Conservation (phyloP, 78 protist genomes). For the Chrysochromulina parva region DNA sequence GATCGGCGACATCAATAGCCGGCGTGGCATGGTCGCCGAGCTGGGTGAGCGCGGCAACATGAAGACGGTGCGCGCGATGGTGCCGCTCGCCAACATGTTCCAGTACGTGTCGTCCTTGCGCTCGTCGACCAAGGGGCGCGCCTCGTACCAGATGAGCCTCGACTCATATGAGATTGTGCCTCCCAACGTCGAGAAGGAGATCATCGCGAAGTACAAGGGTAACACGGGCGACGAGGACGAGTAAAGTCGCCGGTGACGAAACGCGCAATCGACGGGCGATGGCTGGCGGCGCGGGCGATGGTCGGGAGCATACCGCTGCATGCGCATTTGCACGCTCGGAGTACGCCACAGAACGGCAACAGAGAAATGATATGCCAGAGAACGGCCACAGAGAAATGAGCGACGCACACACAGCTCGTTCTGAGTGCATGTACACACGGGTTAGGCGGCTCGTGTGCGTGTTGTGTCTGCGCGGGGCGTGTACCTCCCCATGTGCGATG, state of each 20-base stretch:
- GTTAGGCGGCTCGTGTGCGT: too few relatives aligned
- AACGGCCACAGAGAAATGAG: too few relatives aligned
- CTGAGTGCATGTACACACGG: too few relatives aligned
- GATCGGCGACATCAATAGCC: slow-evolving; percentile 55
- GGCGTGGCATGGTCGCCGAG: slow-evolving; percentile 36
- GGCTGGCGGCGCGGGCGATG: too few relatives aligned
- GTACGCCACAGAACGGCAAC: too few relatives aligned
- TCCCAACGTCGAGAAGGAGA: slow-evolving; percentile 51
- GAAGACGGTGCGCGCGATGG: slow-evolving; percentile 30
- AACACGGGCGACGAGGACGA: slow-evolving; percentile 33
- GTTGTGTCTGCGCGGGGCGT: too few relatives aligned
- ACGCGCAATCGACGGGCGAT: too few relatives aligned
- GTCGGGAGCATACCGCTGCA: too few relatives aligned
- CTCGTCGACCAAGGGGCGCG: slow-evolving; percentile 50
- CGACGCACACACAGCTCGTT: too few relatives aligned
- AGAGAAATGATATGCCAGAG: too few relatives aligned
- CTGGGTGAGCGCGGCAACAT: slow-evolving; percentile 38
- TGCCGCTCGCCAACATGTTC: slow-evolving; percentile 58
- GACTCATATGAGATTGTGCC: slow-evolving; percentile 49
- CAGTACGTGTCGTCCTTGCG: slow-evolving; percentile 58
- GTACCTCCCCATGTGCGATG: too few relatives aligned
- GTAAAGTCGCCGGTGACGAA: background rate
- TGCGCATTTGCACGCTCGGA: too few relatives aligned
- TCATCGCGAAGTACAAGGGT: slow-evolving; percentile 28
- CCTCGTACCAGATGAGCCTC: slow-evolving; percentile 47